These are phyloP conservation scores for Xylariaceae sp. DNA, from an alignment of 2,329 filamentous ascomycete genomes.

Conservation along the genomic window DNA sequence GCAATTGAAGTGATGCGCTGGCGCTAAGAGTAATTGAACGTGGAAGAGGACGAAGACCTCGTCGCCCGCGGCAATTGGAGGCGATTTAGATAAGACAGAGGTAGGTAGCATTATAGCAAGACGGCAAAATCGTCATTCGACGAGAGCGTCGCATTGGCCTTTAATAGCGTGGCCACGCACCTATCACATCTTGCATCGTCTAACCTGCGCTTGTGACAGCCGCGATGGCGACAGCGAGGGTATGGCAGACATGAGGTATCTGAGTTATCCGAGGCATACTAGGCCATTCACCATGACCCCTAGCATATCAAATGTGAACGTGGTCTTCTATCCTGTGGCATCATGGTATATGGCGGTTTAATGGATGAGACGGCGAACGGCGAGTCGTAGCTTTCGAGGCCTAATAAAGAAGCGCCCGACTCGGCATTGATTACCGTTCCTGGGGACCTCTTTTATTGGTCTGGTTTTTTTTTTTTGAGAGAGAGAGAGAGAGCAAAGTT, in stretches of 20 bases:
- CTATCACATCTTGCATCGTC: neutral
- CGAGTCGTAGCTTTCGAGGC: too few species aligned
- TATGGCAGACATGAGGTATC: conserved; percentile 3
- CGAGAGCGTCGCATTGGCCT: conserved; percentile 18
- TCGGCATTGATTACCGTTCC: too few species aligned
- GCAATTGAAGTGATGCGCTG: conserved; percentile 5
- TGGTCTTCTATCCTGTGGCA: conserved; percentile 14
- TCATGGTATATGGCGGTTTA: conserved; percentile 12
- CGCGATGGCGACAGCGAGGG: conserved; percentile 13
- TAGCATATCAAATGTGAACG: conserved; percentile 1
- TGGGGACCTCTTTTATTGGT: too few species aligned
- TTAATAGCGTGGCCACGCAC: conserved; percentile 13
- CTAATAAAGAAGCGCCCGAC: too few species aligned
- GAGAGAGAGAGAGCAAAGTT: too few species aligned
- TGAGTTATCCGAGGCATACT: too few species aligned
- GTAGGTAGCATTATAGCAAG: conserved; percentile 20
- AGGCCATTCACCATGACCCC: too few species aligned
- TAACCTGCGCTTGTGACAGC: conserved; percentile 7
- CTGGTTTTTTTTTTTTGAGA: too few species aligned
- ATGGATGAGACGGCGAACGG: too few species aligned
- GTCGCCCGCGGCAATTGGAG: conserved; percentile 15
- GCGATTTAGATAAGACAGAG: conserved; percentile 10
- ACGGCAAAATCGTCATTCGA: conserved; percentile 17
- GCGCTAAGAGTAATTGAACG: conserved; percentile 1
- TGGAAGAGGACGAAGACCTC: neutral